These are phyloP conservation scores for Lablab purpureus DNA, from an alignment of 306 rosid species.

Conservation along the genomic window DNA sequence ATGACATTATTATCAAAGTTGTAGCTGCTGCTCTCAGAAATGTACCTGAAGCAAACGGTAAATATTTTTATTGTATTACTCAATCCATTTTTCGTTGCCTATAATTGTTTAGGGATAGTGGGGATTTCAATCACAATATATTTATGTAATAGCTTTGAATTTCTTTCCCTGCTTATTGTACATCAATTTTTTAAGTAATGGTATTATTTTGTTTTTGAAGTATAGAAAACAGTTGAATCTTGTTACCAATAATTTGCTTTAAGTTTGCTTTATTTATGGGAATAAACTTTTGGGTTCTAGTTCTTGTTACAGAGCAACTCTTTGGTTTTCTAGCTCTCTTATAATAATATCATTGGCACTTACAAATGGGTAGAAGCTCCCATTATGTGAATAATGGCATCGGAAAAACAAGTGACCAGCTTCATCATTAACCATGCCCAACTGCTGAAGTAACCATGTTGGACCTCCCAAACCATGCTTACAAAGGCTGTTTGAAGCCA, in stretches of 20 bases:
- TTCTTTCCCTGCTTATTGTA: conserved; percentile 20
- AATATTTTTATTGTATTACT: conserved; percentile 37
- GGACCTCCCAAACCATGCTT: neutral
- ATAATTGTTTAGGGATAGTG: conserved; percentile 14
- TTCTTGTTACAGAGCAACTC: conserved; percentile 5
- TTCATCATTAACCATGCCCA: neutral
- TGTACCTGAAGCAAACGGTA: conserved; percentile 96
- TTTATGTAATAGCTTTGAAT: neutral
- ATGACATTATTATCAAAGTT: conserved; percentile 94
- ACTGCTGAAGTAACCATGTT: neutral
- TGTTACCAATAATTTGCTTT: neutral
- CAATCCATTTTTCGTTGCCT: conserved; percentile 24
- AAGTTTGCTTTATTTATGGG: conserved; percentile 10
- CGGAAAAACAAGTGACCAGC: neutral
- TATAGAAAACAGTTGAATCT: conserved; percentile 12
- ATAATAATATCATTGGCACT: conserved; percentile 2
- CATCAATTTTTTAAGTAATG: neutral
- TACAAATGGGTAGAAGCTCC: neutral
- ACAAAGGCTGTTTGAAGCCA: neutral
- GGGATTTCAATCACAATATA: neutral
- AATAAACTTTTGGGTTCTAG: conserved; percentile 22
- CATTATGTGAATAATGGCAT: conserved; percentile 4
- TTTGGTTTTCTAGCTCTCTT: neutral
- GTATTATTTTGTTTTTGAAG: conserved; percentile 19
- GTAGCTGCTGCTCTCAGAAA: conserved; percentile 91